Conservation (phyloP, 78 protist genomes). For the Paulinella micropora region DNA sequence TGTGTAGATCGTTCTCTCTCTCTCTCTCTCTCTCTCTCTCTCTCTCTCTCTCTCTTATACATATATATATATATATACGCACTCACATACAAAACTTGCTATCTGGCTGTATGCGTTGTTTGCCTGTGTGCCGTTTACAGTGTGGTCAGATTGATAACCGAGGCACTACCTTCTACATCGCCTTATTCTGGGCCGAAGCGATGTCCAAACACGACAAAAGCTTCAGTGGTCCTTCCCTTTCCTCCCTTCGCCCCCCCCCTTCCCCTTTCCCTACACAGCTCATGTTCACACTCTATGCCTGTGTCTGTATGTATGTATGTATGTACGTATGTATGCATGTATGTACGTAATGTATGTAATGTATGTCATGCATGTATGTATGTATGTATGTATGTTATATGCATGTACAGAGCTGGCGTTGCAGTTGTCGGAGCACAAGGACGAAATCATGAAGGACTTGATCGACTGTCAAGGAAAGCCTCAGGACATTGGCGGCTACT, state of each 20-base stretch:
- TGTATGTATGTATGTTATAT: background rate
- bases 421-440: background rate
- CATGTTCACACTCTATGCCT: background rate
- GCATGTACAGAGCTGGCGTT: background rate
- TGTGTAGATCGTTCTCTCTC: too few species aligned
- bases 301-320: background rate
- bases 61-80: too few species aligned
- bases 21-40: too few species aligned
- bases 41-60: too few species aligned
- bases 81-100: too few species aligned
- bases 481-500: constrained; percentile 30
- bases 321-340: background rate
- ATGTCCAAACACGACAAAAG: background rate
- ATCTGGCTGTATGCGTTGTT: too few species aligned
- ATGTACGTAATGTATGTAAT: background rate
- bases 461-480: constrained; percentile 12
- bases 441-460: background rate
- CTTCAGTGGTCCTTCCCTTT: background rate
- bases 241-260: too few species aligned
- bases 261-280: background rate
- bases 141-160: constrained; percentile 34
- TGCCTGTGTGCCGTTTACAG: too few species aligned
- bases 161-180: constrained; percentile 23
- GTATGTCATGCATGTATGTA: background rate
- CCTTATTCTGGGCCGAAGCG: constrained; percentile 26